Percentiles rank a stretch among this genome's conserved stretches.
These are phyloP conservation scores for Phytomonas francai DNA, from an alignment of 208 protist species.

Conservation along the genomic window DNA sequence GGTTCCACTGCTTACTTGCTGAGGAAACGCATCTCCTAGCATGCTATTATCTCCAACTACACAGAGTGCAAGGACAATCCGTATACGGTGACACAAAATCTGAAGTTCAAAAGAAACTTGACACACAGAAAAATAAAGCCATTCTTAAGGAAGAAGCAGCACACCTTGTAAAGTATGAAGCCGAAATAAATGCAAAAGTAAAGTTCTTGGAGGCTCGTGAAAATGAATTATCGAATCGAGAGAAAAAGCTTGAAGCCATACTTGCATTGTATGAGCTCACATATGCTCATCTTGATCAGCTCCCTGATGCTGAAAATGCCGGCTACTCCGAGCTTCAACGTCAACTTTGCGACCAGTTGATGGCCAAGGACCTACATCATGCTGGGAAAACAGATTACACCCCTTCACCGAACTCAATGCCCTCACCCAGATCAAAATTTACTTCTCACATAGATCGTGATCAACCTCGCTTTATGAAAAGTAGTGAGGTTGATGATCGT, in stretches of 20 bases:
- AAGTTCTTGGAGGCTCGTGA: conserved; percentile 26
- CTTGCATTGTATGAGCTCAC: conserved; percentile 80
- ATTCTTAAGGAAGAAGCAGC: background rate
- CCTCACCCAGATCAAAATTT: background rate
- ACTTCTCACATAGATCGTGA: background rate
- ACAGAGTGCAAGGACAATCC: background rate
- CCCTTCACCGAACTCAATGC: background rate
- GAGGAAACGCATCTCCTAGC: conserved; percentile 21
- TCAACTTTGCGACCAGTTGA: background rate
- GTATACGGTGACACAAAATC: background rate
- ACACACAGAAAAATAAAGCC: background rate
- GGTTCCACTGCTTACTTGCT: conserved; percentile 41
- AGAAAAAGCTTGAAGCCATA: conserved; percentile 62
- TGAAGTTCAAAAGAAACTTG: background rate
- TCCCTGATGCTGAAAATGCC: conserved; percentile 14
- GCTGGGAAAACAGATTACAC: background rate
- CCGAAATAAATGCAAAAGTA: background rate
- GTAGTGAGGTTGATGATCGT: background rate
- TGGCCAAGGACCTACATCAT: background rate
- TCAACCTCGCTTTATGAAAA: background rate
- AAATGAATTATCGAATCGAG: conserved; percentile 31
- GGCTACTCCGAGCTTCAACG: conserved; percentile 3
- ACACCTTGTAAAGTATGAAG: conserved; percentile 14
- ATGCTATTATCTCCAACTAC: background rate
- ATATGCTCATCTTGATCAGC: conserved; percentile 52